phyloP scores from a whole-genome alignment of 345 rosid species.

The Citrus glauca region DNA sequence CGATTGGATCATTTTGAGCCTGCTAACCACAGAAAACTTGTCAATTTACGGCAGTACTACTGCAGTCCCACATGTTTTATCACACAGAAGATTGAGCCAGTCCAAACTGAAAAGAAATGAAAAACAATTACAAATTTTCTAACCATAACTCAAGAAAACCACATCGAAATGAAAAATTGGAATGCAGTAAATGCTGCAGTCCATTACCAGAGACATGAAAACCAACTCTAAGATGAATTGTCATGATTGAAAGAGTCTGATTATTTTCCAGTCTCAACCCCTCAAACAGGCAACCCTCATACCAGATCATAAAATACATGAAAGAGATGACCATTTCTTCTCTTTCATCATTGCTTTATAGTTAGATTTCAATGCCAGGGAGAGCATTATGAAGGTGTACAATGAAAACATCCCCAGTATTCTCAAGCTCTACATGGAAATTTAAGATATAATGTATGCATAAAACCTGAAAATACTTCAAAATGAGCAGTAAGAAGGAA shows the following conservation, averaged over 20 bases:
- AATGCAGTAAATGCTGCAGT: background rate
- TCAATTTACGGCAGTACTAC: background rate
- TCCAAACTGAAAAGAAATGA: background rate
- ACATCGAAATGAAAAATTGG: background rate
- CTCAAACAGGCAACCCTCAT: too few relatives aligned
- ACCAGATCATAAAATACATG: background rate
- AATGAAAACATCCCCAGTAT: too few relatives aligned
- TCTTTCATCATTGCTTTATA: background rate
- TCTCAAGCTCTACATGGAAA: too few relatives aligned
- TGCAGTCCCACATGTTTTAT: background rate
- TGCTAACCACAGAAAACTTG: slow-evolving; percentile 28
- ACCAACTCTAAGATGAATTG: too few relatives aligned
- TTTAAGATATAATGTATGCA: background rate
- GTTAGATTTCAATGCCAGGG: background rate
- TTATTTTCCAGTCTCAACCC: too few relatives aligned
- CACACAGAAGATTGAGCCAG: background rate
- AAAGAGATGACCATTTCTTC: background rate
- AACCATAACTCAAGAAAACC: background rate
- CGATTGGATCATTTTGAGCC: slow-evolving; percentile 92
- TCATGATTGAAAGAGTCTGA: too few relatives aligned
- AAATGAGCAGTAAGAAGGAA: too few relatives aligned
- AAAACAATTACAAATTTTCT: background rate
- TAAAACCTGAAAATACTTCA: too few relatives aligned
- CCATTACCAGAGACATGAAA: background rate
- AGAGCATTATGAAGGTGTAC: too few relatives aligned